A percentile compares a stretch with the other conserved stretches of the same genome.
These are phyloP conservation scores for Chimonanthus praecox DNA, from an alignment of 164 flowering plant genomes.

Conservation along the genomic window DNA sequence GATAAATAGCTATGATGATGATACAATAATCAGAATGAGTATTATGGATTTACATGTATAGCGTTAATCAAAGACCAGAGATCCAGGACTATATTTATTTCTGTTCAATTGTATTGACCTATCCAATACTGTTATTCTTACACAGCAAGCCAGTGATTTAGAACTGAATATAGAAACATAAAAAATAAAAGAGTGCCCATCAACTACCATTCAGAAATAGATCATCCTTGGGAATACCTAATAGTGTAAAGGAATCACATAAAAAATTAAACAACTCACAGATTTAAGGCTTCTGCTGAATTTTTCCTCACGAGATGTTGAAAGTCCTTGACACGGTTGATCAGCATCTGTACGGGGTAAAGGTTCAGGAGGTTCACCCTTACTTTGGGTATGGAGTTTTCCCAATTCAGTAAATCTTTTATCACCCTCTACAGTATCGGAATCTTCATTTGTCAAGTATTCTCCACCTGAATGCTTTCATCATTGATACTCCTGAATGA, in stretches of 20 bases:
- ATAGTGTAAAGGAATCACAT: not conserved
- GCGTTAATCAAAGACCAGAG: too few relatives aligned
- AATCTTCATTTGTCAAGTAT: slow-evolving; percentile 28
- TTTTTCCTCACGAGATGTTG: slow-evolving; percentile 79
- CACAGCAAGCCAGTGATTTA: too few relatives aligned
- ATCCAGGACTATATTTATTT: too few relatives aligned
- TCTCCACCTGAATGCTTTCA: slow-evolving; percentile 39
- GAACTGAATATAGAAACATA: too few relatives aligned
- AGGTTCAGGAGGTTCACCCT: slow-evolving; percentile 50
- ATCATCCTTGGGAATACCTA: not conserved
- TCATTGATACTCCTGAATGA: slow-evolving; percentile 33
- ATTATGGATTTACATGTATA: too few relatives aligned
- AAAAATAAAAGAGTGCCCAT: too few relatives aligned
- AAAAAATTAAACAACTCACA: slow-evolving; percentile 33
- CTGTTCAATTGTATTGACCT: too few relatives aligned
- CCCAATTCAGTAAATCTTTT: slow-evolving; percentile 38
- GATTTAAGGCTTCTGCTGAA: slow-evolving; percentile 74
- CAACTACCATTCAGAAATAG: too few relatives aligned
- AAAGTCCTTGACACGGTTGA: slow-evolving; percentile 57
- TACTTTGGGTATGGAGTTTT: slow-evolving; percentile 49
- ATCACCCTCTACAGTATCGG: slow-evolving; percentile 43
- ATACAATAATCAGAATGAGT: too few relatives aligned
- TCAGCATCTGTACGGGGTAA: slow-evolving; percentile 70
- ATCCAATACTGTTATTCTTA: too few relatives aligned
- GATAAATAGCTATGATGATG: too few relatives aligned